phyloP scores from a whole-genome alignment of 768 basidiomycete genomes.

The Clathrus columnatus region DNA sequence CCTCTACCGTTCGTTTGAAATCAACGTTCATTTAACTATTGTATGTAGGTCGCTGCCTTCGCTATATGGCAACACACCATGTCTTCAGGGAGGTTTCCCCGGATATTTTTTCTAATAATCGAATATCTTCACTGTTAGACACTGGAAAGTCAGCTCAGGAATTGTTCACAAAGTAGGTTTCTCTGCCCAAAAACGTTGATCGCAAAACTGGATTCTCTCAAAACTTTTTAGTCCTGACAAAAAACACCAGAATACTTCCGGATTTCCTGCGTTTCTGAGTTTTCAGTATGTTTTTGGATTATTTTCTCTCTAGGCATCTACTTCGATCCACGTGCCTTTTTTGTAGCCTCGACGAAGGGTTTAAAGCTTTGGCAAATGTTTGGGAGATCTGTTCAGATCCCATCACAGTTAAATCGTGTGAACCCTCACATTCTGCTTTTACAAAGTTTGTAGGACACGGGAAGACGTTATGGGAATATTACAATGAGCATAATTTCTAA shows the following conservation, averaged over 20 bases:
- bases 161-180: constrained; percentile 20
- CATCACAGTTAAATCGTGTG: constrained; percentile 14
- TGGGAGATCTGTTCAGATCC: constrained; percentile 17
- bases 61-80: constrained; percentile 23
- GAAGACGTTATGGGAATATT: constrained; percentile 10
- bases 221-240: constrained; percentile 12
- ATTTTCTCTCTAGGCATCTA: background rate
- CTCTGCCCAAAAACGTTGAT: background rate
- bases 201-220: too few species aligned
- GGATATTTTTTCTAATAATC: constrained; percentile 22
- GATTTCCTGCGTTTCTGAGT: constrained; percentile 16
- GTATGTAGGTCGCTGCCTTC: constrained; percentile 19
- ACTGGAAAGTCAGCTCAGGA: constrained; percentile 23
- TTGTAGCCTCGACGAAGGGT: constrained; percentile 16
- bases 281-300: constrained; percentile 13
- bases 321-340: background rate
- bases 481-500: constrained; percentile 4
- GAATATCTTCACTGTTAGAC: constrained; percentile 21
- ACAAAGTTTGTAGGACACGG: constrained; percentile 13
- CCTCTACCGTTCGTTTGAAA: too few species aligned
- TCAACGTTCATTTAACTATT: too few species aligned
- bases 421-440: constrained; percentile 12
- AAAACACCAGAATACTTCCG: constrained; percentile 17
- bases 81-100: constrained; percentile 25
- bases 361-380: constrained; percentile 12